Evolutionary conservation across 768 basidiomycete genomes (phyloP).

Genomic region (Pleurotus salmoneostramineus): DNA sequence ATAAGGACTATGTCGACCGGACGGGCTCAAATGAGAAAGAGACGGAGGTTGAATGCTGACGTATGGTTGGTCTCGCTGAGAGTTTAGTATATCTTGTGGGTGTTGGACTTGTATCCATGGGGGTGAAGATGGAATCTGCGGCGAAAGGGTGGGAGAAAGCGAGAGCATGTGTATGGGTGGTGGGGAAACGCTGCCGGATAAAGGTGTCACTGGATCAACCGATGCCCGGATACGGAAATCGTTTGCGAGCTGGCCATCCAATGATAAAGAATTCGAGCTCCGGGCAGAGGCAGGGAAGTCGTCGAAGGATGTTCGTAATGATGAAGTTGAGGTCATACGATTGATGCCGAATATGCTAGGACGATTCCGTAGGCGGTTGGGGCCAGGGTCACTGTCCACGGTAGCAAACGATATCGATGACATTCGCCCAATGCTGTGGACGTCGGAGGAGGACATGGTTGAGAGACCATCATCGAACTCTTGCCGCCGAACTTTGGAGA

Average conservation of each 20-base stretch:
- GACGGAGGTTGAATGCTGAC: constrained; percentile 30
- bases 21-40: constrained; percentile 31
- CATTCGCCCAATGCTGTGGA: constrained; percentile 70
- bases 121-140: constrained; percentile 42
- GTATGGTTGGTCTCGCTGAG: constrained; percentile 33
- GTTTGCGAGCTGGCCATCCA: constrained; percentile 71
- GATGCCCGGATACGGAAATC: constrained; percentile 74
- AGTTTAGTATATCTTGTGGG: constrained; percentile 25
- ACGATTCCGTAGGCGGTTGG: constrained; percentile 58
- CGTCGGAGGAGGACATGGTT: constrained; percentile 77
- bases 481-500: constrained; percentile 74
- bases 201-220: constrained; percentile 51
- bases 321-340: constrained; percentile 74
- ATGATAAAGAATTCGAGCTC: constrained; percentile 75
- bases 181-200: constrained; percentile 67
- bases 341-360: constrained; percentile 63
- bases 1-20: constrained; percentile 40
- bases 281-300: constrained; percentile 72
- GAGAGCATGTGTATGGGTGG: constrained; percentile 75
- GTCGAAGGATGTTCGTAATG: constrained; percentile 68
- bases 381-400: constrained; percentile 85
- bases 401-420: constrained; percentile 81
- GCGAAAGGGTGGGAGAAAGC: constrained; percentile 60
- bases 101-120: constrained; percentile 51
- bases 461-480: constrained; percentile 91